phyloP scores from a whole-genome alignment of 345 rosid species.

The Hibiscus tridactylites region DNA sequence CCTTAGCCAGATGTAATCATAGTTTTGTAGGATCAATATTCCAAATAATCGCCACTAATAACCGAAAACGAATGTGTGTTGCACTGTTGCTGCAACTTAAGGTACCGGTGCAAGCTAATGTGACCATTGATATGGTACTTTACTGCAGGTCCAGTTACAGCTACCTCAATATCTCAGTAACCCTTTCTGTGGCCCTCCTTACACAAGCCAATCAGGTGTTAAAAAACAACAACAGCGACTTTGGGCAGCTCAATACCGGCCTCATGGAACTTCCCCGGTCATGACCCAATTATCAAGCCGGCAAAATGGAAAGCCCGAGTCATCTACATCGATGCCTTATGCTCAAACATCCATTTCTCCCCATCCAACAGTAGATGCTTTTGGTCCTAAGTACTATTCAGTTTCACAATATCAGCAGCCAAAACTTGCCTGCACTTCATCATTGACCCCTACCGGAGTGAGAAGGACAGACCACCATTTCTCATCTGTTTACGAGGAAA shows the following conservation, averaged over 20 bases:
- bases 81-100: too few relatives aligned
- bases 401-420: conserved; percentile 32
- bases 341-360: conserved; percentile 18
- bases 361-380: conserved; percentile 19
- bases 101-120: too few relatives aligned
- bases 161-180: conserved; percentile 30
- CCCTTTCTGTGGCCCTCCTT: conserved; percentile 24
- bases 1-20: too few relatives aligned
- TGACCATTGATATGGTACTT: neutral
- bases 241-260: conserved; percentile 53
- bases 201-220: neutral
- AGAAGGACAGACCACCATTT: conserved; percentile 47
- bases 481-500: conserved; percentile 33
- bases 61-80: too few relatives aligned
- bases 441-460: conserved; percentile 25
- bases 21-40: too few relatives aligned
- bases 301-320: conserved; percentile 34
- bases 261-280: conserved; percentile 19
- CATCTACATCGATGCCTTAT: conserved; percentile 23
- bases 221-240: conserved; percentile 41
- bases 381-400: conserved; percentile 24
- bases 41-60: too few relatives aligned
- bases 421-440: conserved; percentile 30
- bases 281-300: conserved; percentile 33
- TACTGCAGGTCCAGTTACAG: conserved; percentile 37